Conservation (phyloP, 1,284 basidiomycete genomes). For the Apiotrichum sp. region DNA sequence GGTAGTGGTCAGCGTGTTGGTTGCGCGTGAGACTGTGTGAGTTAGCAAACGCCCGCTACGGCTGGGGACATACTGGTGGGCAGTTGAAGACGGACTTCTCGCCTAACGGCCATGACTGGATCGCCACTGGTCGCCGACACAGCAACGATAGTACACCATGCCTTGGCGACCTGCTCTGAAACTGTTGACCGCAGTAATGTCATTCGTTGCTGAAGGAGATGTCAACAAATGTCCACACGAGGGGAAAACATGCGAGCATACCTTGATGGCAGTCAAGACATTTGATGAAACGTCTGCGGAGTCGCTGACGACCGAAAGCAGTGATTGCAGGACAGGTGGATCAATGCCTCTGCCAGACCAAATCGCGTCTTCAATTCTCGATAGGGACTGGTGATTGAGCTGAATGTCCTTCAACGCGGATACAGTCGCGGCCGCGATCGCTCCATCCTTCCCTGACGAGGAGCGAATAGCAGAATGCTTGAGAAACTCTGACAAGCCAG, state of each 20-base stretch:
- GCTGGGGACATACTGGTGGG: not conserved
- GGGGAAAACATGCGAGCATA: not conserved
- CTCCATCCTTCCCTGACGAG: not conserved
- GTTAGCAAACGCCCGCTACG: not conserved
- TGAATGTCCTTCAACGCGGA: conserved; percentile 14
- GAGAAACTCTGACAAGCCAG: not conserved
- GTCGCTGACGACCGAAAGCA: conserved; percentile 2
- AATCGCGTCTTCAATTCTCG: conserved; percentile 28
- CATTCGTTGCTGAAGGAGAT: not conserved
- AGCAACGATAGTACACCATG: not conserved
- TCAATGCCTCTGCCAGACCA: conserved; percentile 30
- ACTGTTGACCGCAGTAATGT: not conserved
- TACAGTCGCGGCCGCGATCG: not conserved
- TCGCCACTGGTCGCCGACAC: not conserved
- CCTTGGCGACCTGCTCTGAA: conserved; percentile 9
- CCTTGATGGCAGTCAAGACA: conserved; percentile 12
- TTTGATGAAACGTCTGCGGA: not conserved
- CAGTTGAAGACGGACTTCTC: not conserved
- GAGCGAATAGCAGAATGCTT: not conserved
- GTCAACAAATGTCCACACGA: not conserved
- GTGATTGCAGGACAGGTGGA: conserved; percentile 17
- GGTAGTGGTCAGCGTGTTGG: not conserved
- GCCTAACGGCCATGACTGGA: not conserved
- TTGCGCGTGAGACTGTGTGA: not conserved
- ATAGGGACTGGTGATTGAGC: conserved; percentile 11